Evolutionary conservation across 306 rosid genomes (phyloP).

Genomic region (Ormosia semicastrata): DNA sequence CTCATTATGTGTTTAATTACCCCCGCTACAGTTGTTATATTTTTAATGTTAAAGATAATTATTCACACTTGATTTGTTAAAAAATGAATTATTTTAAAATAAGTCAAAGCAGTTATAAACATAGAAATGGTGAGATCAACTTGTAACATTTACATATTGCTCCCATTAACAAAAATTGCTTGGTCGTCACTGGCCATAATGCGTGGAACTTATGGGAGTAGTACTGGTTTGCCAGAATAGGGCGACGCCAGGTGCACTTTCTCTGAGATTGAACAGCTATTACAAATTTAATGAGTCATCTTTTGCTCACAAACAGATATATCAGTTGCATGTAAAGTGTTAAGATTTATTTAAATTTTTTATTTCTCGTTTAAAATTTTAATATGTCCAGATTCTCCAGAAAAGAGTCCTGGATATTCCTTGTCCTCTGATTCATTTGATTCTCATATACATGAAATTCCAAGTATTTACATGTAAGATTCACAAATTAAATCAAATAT

Average conservation of each 20-base stretch:
- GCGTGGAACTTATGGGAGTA: background rate
- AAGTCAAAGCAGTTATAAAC: no score
- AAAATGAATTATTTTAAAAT: no score
- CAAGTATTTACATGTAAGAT: background rate
- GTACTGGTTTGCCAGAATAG: slow-evolving; percentile 1
- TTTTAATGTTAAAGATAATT: no score
- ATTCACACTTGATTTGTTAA: no score
- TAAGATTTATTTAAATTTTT: slow-evolving; percentile 1
- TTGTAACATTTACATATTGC: no score
- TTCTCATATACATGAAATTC: background rate
- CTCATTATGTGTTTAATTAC: no score
- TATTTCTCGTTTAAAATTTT: background rate
- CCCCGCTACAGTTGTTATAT: no score
- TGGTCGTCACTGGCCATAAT: no score
- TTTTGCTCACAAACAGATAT: background rate
- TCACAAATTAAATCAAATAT: background rate
- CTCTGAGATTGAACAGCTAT: background rate
- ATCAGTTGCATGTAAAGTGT: background rate
- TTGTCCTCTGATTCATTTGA: background rate
- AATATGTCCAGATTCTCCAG: background rate
- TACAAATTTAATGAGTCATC: background rate
- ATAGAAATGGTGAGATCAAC: no score
- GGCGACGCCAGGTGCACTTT: background rate
- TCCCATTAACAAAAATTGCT: no score
- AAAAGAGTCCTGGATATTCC: background rate